Evolutionary conservation across 1,284 basidiomycete species (phyloP).

Genomic region (Trichosporon faecale): DNA sequence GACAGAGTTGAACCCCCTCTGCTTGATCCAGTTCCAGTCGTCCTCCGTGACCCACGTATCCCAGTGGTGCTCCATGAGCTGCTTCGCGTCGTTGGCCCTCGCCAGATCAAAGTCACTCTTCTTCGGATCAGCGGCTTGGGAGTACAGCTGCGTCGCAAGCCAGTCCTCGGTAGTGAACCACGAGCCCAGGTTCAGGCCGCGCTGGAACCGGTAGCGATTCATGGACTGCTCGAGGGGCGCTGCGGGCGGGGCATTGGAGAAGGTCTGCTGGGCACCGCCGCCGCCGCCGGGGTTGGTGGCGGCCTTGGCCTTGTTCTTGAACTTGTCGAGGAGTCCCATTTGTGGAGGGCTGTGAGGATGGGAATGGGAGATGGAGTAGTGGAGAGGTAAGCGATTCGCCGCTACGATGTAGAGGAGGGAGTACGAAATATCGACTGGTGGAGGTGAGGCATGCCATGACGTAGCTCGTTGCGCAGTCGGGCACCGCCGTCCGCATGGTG

Average conservation of each 20-base stretch:
- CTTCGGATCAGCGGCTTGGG: constrained; percentile 15
- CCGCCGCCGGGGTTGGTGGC: constrained; percentile 6
- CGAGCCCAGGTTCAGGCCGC: constrained; percentile 76
- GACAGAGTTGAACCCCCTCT: constrained; percentile 76
- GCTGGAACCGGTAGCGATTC: constrained; percentile 69
- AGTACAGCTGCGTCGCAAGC: constrained; percentile 62
- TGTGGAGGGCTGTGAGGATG: neutral
- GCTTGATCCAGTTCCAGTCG: constrained; percentile 71
- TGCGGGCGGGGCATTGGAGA: constrained; percentile 19
- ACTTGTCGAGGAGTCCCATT: constrained; percentile 49
- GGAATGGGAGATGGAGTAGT: neutral
- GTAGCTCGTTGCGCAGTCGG: neutral
- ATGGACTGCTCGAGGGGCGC: constrained; percentile 30
- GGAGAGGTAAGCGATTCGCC: neutral
- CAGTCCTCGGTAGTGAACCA: constrained; percentile 71
- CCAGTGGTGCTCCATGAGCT: constrained; percentile 73
- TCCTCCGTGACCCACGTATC: constrained; percentile 68
- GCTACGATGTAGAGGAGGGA: neutral
- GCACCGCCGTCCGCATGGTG: neutral
- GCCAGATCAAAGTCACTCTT: constrained; percentile 72
- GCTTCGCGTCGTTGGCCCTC: constrained; percentile 57
- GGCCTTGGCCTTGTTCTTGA: constrained; percentile 33
- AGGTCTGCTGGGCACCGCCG: constrained; percentile 14
- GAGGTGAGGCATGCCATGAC: neutral
- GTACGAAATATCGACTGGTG: neutral